A percentile compares a stretch with the other conserved stretches of the same genome.
These are phyloP conservation scores for Eucalyptus marginata DNA, from an alignment of 345 rosid genomes.

Conservation along the genomic window DNA sequence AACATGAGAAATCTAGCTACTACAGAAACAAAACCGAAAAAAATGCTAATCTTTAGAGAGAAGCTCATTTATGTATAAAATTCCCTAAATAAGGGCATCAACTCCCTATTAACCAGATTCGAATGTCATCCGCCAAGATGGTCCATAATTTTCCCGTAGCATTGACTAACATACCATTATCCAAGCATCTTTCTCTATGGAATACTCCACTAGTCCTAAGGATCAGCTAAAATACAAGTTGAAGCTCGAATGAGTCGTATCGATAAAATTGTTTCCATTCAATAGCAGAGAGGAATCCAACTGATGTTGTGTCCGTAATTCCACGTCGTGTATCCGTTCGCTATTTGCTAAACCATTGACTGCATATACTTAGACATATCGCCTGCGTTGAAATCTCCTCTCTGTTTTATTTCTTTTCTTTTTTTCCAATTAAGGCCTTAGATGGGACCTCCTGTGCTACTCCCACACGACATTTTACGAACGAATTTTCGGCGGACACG, in stretches of 20 bases:
- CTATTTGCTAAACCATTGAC: not conserved
- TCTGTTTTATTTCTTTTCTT: rapidly evolving
- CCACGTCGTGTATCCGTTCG: not conserved
- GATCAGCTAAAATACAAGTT: not conserved
- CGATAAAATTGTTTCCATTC: too few relatives aligned
- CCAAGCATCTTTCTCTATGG: not conserved
- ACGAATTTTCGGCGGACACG: not conserved
- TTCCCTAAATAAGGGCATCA: not conserved
- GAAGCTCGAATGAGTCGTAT: not conserved
- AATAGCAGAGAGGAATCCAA: too few relatives aligned
- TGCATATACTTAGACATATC: not conserved
- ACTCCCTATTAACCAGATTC: not conserved
- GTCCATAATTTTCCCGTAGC: too few relatives aligned
- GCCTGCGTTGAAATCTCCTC: not conserved
- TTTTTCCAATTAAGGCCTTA: not conserved
- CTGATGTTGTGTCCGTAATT: not conserved
- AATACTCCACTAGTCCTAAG: not conserved
- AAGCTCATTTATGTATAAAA: not conserved
- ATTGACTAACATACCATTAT: not conserved
- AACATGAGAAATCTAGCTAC: too few relatives aligned
- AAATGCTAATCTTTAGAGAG: not conserved
- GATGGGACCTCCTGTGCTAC: not conserved
- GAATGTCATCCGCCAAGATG: too few relatives aligned
- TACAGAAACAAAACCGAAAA: not conserved
- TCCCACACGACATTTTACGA: not conserved